Base-by-base conservation (phyloP, 495 filamentous ascomycete genomes). In the Aspergillus steynii region DNA sequence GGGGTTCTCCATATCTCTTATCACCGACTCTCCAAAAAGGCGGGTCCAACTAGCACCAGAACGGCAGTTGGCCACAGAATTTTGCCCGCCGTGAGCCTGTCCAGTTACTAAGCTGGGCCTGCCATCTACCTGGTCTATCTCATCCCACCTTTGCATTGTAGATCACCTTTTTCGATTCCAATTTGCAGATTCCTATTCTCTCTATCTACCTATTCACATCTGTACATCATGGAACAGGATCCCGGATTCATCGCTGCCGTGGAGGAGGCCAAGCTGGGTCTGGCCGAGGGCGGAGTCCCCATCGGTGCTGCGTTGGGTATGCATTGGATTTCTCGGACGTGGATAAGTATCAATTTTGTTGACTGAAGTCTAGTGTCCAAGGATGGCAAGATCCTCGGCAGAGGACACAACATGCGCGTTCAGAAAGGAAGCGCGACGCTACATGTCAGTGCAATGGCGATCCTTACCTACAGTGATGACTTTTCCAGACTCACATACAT, bases 401-500 rank as follows among this genome's bases (percentile, higher is more conserved):
- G 84, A 37, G 91, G 91, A 7, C 92, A 90, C 68, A 95, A 95
- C 65, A 88, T 91, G 88, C 78, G 91, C 42, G 82, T 92, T 48
- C 91, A 96, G 71, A 90, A 88, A 42, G 84, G 82, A 20, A 90
- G 88, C 59, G 80, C 90, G 14, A 91, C 89, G 32, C 81, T 91
- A 58, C 90, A 93, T 79, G 90, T 94, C 74, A 68, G 83, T 74
- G 29, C 14, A 54, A 25, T 47, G 5, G 20, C 10, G 9, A 15
- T 45, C 10, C 20, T 42, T 9, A 54, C n/a, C 42, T 15, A 48
- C 14, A 42, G 5, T 29, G 10, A 1, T 26, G 47, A 32, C 34
- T 52, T 37, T 46, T 29, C 34, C 32, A 28, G 50, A 27, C 53
- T 31, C 55, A 56, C 45, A 29, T n/a, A 32, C 31, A 15, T 47